phyloP scores from a whole-genome alignment of 83 land plant species.

The Diphasiastrum complanatum region DNA sequence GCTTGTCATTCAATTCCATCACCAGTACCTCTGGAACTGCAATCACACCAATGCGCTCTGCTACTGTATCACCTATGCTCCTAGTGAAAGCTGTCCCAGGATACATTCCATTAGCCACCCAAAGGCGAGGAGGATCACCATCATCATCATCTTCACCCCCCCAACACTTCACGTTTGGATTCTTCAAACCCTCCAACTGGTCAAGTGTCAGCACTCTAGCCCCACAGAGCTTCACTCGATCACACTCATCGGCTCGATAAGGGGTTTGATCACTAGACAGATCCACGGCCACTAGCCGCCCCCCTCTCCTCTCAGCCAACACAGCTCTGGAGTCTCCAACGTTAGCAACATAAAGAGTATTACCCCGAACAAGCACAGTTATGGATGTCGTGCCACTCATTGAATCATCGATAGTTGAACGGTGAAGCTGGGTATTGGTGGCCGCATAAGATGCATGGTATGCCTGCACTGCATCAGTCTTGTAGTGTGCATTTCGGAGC shows the following conservation, averaged over 20 bases:
- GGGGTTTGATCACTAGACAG: slow-evolving; percentile 15
- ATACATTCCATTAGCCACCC: slow-evolving; percentile 18
- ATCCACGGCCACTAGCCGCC: slow-evolving; percentile 3
- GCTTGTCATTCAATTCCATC: slow-evolving; percentile 4
- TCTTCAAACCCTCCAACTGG: slow-evolving; percentile 9
- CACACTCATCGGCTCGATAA: slow-evolving; percentile 5
- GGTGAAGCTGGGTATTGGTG: slow-evolving; percentile 12
- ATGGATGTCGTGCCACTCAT: slow-evolving; percentile 16
- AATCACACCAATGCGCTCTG: slow-evolving; percentile 15
- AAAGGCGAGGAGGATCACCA: slow-evolving; percentile 15
- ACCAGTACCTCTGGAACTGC: slow-evolving; percentile 1
- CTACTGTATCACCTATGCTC: slow-evolving; percentile 14
- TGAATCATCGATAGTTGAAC: slow-evolving; percentile 3
- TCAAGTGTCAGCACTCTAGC: slow-evolving; percentile 10
- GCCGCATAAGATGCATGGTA: slow-evolving; percentile 1
- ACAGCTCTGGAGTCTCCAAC: slow-evolving; percentile 18
- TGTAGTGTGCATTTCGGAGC: background rate
- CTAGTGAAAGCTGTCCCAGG: slow-evolving; percentile 14
- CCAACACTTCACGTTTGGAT: slow-evolving; percentile 7
- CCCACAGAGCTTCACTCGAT: slow-evolving; percentile 7
- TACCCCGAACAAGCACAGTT: slow-evolving; percentile 11
- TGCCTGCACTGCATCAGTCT: slow-evolving; percentile 1
- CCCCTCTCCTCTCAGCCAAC: slow-evolving; percentile 1
- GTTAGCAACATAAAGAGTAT: slow-evolving; percentile 6
- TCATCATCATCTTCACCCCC: slow-evolving; percentile 13